Conservation (phyloP, 1,284 basidiomycete species). For the Malassezia equina region DNA sequence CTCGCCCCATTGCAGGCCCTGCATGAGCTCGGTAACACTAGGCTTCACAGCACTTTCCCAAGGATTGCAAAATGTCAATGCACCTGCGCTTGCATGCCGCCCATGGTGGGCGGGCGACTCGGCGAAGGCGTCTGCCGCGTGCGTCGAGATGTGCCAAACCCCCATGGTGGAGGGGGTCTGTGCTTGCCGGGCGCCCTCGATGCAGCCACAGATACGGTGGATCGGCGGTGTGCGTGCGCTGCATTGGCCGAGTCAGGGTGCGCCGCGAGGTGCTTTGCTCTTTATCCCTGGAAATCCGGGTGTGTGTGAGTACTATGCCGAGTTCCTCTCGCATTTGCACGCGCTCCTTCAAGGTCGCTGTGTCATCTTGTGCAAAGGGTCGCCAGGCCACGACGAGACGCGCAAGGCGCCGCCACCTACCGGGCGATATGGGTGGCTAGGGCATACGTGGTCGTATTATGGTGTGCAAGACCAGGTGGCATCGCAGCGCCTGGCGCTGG, state of each 20-base stretch:
- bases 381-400: constrained; percentile 1
- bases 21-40: constrained; percentile 25
- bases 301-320: constrained; percentile 4
- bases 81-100: not conserved
- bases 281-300: constrained; percentile 16
- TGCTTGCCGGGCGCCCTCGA: not conserved
- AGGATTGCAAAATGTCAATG: constrained; percentile 35
- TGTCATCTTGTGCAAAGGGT: constrained; percentile 8
- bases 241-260: not conserved
- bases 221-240: constrained; percentile 8
- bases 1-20: constrained; percentile 33
- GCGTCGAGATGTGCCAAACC: not conserved
- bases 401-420: not conserved
- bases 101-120: constrained; percentile 18
- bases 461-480: constrained; percentile 10
- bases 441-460: not conserved
- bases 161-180: not conserved
- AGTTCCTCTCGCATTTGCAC: constrained; percentile 4
- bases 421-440: not conserved
- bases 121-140: not conserved
- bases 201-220: not conserved
- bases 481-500: not conserved
- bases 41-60: constrained; percentile 41
- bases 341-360: not conserved
- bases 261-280: not conserved